Evolutionary conservation across 805 yeast species (phyloP).

Genomic region (Cyberlindnera mycetangii): DNA sequence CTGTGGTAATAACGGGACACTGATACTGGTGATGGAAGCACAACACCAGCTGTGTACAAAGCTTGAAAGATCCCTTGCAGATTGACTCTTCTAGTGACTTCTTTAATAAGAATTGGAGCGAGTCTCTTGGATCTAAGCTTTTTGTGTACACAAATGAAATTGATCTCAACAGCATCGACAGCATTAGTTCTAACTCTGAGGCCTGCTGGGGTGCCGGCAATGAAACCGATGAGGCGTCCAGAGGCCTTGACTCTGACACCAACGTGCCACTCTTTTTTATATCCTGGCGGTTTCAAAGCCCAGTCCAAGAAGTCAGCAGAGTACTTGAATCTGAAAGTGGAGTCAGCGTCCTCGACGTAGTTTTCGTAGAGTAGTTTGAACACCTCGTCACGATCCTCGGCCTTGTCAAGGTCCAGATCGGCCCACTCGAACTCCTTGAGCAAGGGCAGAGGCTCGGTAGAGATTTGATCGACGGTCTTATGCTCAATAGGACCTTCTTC

Average conservation of each 20-base stretch:
- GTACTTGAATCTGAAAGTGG: conserved; percentile 88
- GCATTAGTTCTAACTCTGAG: conserved; percentile 55
- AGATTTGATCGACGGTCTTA: conserved; percentile 71
- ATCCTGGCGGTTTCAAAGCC: conserved; percentile 95
- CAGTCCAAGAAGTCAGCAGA: conserved; percentile 79
- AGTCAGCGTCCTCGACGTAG: conserved; percentile 93
- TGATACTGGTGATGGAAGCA: conserved; percentile 88
- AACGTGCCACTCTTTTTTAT: conserved; percentile 83
- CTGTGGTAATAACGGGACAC: conserved; percentile 91
- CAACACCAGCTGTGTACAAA: conserved; percentile 86
- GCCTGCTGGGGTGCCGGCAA: conserved; percentile 81
- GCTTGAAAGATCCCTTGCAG: conserved; percentile 90
- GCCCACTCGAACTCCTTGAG: conserved; percentile 83
- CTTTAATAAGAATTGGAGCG: conserved; percentile 91
- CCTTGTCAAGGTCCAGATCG: conserved; percentile 60
- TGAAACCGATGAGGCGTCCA: conserved; percentile 83
- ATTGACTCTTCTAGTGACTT: conserved; percentile 91
- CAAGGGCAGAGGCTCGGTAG: conserved; percentile 67
- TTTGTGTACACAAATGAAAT: conserved; percentile 92
- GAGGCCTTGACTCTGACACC: conserved; percentile 85
- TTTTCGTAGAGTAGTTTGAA: conserved; percentile 79
- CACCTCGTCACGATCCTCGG: conserved; percentile 67
- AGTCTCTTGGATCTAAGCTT: conserved; percentile 89
- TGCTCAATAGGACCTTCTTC: conserved; percentile 81
- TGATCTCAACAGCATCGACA: conserved; percentile 78